These are phyloP conservation scores for Cyphellophora attinorum DNA, from an alignment of 2,329 filamentous ascomycete genomes.

Conservation along the genomic window DNA sequence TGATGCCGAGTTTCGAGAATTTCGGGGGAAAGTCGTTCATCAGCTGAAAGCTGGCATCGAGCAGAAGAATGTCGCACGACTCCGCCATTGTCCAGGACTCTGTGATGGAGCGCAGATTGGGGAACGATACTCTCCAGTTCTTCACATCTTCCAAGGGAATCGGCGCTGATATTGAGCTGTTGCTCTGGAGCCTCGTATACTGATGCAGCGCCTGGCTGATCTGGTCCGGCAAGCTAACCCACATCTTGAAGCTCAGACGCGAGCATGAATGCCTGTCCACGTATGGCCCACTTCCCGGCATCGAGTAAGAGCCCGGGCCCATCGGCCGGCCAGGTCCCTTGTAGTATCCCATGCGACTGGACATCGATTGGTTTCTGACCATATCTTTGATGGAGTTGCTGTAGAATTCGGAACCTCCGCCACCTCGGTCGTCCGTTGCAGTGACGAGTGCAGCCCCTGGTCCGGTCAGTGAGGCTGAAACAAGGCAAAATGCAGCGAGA, in stretches of 20 bases:
- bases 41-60: constrained; percentile 33
- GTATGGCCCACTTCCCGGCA: background rate
- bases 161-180: constrained; percentile 25
- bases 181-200: constrained; percentile 33
- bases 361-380: constrained; percentile 9
- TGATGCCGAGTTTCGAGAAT: constrained; percentile 31
- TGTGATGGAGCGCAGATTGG: constrained; percentile 27
- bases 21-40: constrained; percentile 34
- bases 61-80: constrained; percentile 32
- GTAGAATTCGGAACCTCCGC: constrained; percentile 8
- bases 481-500: background rate
- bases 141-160: constrained; percentile 29
- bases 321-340: background rate
- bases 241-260: constrained; percentile 36
- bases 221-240: constrained; percentile 29
- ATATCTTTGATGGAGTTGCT: constrained; percentile 15
- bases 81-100: constrained; percentile 24
- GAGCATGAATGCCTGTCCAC: constrained; percentile 11
- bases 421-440: background rate
- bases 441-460: constrained; percentile 6
- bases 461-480: background rate
- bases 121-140: constrained; percentile 32
- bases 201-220: constrained; percentile 32
- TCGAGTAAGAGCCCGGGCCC: background rate
- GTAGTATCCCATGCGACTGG: background rate